Base-by-base conservation (phyloP, 352 stramenopile genomes). In the Phytophthora brassicae region DNA sequence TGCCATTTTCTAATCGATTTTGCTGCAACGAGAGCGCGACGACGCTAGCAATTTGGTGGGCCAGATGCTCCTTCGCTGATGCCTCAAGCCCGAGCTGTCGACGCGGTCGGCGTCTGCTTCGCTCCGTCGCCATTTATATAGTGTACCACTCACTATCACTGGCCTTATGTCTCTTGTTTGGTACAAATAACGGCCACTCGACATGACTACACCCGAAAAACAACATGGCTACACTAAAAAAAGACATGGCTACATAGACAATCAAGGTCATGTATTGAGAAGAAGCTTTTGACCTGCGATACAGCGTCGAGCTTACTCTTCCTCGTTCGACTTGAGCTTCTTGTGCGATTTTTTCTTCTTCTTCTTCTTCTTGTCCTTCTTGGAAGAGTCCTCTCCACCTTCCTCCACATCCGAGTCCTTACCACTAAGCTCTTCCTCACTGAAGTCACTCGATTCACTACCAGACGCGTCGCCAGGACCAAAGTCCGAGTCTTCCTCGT, bases 401-500 rank as follows among this genome's bases (percentile, higher is more conserved):
- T 64, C 63, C 14, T 64, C 67, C 11, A 80, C 77, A n/a, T 96
- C 83, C 35, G 88, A 84, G 17, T 94, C 84, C 33, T 87, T 79
- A 17, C 86, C 85, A 59, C 80, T 93, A 24, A 92, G 78, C 46
- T 79, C 84, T 45, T 95, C 83, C 31, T 95, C 84, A 20, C 79
- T 92, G 72, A 96, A 96, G 53, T 97, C 88, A 28, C 69, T 88
- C 19, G 74, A 81, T 17, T 77, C 84, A 29, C 72, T 77, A 23
- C 70, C 70, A 41, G 75, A 81, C 23, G 68, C 73, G 45, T 92
- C 90, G 16, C 83, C 86, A 13, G 84, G 81, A 11, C 95, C 93
- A 75, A 96, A 98, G 76, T 98, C 92, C 67, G 90, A 97, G 76
- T 98, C 94, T 46, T 97, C 90, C 35, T 96, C 88, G 33, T 97